Evolutionary conservation across 331 rosid species (phyloP).

Genomic region (Pyrus hybrid): DNA sequence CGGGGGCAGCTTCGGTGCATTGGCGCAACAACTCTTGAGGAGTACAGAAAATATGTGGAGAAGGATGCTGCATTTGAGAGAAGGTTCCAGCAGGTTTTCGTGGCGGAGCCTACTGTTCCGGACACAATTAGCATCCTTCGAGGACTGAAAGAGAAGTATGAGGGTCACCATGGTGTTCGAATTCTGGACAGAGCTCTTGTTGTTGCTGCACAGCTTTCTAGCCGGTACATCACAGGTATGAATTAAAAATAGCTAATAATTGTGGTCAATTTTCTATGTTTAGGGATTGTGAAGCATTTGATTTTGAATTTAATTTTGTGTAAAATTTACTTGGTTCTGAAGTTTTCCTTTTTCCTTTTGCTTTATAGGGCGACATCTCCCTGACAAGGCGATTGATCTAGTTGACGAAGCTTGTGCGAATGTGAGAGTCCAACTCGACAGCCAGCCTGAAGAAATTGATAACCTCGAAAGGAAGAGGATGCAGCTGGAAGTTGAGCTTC

Average conservation of each 20-base stretch:
- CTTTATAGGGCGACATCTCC: slow-evolving; percentile 75
- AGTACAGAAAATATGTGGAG: slow-evolving; percentile 85
- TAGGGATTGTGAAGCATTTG: neutral
- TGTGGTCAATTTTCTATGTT: neutral
- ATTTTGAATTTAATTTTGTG: neutral
- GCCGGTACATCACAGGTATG: slow-evolving; percentile 77
- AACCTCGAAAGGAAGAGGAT: slow-evolving; percentile 69
- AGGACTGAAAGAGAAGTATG: slow-evolving; percentile 74
- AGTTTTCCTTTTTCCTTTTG: neutral
- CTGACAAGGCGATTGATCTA: slow-evolving; percentile 88
- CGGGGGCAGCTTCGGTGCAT: slow-evolving; percentile 86
- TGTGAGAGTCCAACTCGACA: slow-evolving; percentile 86
- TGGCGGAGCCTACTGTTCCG: slow-evolving; percentile 78
- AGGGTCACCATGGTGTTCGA: slow-evolving; percentile 87
- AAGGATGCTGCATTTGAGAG: slow-evolving; percentile 95
- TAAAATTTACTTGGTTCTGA: neutral
- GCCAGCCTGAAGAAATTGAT: slow-evolving; percentile 92
- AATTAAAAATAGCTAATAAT: too few relatives aligned
- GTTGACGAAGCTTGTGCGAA: slow-evolving; percentile 94
- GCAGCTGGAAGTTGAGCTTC: slow-evolving; percentile 81
- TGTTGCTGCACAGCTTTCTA: slow-evolving; percentile 77
- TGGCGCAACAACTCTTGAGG: slow-evolving; percentile 89
- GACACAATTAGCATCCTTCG: slow-evolving; percentile 85
- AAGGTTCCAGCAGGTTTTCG: slow-evolving; percentile 84
- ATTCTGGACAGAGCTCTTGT: slow-evolving; percentile 84